Percentiles rank a stretch among this genome's conserved stretches.
Conservation (phyloP, 371 early-diverging fungal genomes). For the Apophysomyces elegans region DNA sequence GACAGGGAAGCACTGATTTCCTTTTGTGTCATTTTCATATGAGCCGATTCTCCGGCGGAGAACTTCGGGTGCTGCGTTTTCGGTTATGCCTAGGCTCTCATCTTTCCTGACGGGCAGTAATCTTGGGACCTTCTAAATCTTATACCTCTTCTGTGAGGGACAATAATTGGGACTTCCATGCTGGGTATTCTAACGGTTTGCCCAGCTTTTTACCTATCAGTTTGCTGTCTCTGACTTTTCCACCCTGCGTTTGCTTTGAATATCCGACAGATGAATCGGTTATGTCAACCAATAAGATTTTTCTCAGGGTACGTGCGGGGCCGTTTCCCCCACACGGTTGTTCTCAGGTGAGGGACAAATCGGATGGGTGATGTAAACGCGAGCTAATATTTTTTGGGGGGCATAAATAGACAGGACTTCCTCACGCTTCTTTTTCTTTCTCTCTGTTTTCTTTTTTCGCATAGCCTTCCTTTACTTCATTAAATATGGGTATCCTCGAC, state of each 20-base stretch:
- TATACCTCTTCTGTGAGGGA: neutral
- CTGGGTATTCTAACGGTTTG: no score
- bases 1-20: neutral
- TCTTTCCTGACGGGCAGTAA: neutral
- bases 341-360: slow-evolving; percentile 10
- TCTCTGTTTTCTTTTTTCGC: slow-evolving; percentile 29
- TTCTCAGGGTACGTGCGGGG: slow-evolving; percentile 7
- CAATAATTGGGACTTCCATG: neutral
- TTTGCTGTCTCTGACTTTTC: no score
- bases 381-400: neutral
- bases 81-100: neutral
- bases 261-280: neutral
- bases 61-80: slow-evolving; percentile 11
- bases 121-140: neutral
- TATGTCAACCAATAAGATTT: neutral
- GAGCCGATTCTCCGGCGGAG: slow-evolving; percentile 11
- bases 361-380: slow-evolving; percentile 9
- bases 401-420: slow-evolving; percentile 1
- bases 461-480: slow-evolving; percentile 4
- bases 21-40: slow-evolving; percentile 11
- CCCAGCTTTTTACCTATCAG: no score
- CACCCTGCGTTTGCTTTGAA: no score
- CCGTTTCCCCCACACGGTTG: slow-evolving; percentile 1
- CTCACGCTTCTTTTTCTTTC: neutral
- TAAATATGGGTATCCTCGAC: slow-evolving; percentile 74